phyloP scores from a whole-genome alignment of 768 basidiomycete genomes.

The Rickenella mellea region DNA sequence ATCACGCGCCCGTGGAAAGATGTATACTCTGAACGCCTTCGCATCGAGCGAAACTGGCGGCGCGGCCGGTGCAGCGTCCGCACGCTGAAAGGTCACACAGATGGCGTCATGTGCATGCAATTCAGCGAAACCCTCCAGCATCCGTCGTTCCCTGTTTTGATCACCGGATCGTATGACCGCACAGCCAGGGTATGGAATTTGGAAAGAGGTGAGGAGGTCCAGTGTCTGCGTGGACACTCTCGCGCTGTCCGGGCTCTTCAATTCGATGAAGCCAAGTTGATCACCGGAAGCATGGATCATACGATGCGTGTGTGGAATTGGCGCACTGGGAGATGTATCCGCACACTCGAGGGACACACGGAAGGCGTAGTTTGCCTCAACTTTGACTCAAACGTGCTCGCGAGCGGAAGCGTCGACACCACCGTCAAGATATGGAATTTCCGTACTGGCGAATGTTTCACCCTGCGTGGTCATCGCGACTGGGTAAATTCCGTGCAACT shows the following conservation, averaged over 20 bases:
- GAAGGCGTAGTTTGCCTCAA: constrained; percentile 87
- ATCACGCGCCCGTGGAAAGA: constrained; percentile 94
- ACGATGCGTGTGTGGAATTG: constrained; percentile 96
- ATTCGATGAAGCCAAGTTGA: constrained; percentile 91
- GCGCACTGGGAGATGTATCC: constrained; percentile 80
- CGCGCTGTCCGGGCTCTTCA: constrained; percentile 88
- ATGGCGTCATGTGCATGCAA: constrained; percentile 96
- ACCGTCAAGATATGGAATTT: constrained; percentile 96
- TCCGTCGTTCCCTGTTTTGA: constrained; percentile 85
- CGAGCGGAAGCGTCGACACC: constrained; percentile 88
- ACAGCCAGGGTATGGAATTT: constrained; percentile 95
- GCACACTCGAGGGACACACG: constrained; percentile 83
- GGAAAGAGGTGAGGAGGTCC: constrained; percentile 79
- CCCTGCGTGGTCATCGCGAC: constrained; percentile 84
- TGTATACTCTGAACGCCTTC: constrained; percentile 95
- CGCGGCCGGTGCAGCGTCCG: constrained; percentile 81
- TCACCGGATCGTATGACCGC: constrained; percentile 96
- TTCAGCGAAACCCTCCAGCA: constrained; percentile 79
- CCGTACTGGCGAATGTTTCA: constrained; percentile 84
- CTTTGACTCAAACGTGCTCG: constrained; percentile 87
- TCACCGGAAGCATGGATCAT: constrained; percentile 94
- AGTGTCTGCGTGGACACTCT: constrained; percentile 81
- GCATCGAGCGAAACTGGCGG: constrained; percentile 95
- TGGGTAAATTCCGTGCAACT: constrained; percentile 95
- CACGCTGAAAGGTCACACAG: constrained; percentile 85